phyloP scores from a whole-genome alignment of 1,139 yeast genomes.

The Pichia sp. region DNA sequence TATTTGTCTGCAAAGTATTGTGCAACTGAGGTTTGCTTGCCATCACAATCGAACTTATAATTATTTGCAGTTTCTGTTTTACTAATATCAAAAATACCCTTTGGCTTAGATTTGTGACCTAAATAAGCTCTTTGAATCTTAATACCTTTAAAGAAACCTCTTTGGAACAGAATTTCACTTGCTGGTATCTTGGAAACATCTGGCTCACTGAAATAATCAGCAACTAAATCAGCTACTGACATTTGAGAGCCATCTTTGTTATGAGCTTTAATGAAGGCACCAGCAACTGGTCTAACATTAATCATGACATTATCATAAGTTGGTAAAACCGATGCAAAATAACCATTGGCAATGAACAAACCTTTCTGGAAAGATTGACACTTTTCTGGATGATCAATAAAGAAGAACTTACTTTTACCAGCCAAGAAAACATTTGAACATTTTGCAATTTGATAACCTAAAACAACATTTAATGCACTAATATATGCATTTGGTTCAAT shows the following conservation, averaged over 20 bases:
- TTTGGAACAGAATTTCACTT: conserved; percentile 13
- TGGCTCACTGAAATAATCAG: conserved; percentile 19
- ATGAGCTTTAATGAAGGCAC: conserved; percentile 22
- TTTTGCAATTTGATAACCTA: conserved; percentile 22
- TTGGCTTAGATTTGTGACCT: conserved; percentile 20
- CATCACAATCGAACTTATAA: conserved; percentile 21
- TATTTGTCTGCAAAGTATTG: conserved; percentile 17
- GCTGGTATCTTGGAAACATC: conserved; percentile 16
- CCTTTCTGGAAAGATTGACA: conserved; percentile 23
- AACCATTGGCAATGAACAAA: conserved; percentile 20
- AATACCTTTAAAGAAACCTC: conserved; percentile 21
- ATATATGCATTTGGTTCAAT: conserved; percentile 21
- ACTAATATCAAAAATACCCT: conserved; percentile 20
- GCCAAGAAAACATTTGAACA: conserved; percentile 23
- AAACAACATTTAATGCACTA: conserved; percentile 19
- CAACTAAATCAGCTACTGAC: conserved; percentile 22
- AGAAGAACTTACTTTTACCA: conserved; percentile 27
- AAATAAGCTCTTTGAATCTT: conserved; percentile 21
- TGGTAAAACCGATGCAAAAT: conserved; percentile 21
- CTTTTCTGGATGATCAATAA: conserved; percentile 24
- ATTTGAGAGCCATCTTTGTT: conserved; percentile 22
- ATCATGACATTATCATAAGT: conserved; percentile 22
- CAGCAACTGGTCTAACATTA: conserved; percentile 21
- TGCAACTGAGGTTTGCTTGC: conserved; percentile 19
- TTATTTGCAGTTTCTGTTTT: conserved; percentile 17